Percentiles rank a stretch among this genome's conserved stretches.
These are phyloP conservation scores for Cetradonia linearis DNA, from an alignment of 495 filamentous ascomycete genomes.

Conservation along the genomic window DNA sequence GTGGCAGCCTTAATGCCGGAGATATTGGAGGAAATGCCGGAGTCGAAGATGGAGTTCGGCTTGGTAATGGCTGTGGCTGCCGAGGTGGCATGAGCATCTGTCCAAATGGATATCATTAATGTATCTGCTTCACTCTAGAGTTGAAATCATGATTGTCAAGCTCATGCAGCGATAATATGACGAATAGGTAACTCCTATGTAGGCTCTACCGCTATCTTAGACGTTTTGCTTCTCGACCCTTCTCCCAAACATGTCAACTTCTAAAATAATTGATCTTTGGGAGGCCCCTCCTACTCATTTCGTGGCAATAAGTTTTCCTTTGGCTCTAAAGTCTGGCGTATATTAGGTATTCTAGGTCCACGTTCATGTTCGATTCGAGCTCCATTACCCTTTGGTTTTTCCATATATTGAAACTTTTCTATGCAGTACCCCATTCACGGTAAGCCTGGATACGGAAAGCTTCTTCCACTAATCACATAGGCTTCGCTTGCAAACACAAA, in stretches of 20 bases:
- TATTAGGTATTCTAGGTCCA: too few relatives aligned
- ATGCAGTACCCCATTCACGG: background rate
- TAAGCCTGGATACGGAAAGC: background rate
- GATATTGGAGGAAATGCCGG: slow-evolving; percentile 22
- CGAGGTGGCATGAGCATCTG: slow-evolving; percentile 7
- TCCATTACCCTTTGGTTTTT: too few relatives aligned
- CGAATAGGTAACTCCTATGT: background rate
- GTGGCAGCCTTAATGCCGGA: slow-evolving; percentile 18
- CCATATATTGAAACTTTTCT: too few relatives aligned
- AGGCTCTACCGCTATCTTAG: background rate
- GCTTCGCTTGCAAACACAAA: background rate
- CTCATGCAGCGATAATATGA: background rate
- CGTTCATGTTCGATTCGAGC: too few relatives aligned
- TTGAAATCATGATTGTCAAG: background rate
- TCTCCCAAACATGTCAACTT: too few relatives aligned
- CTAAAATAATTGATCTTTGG: too few relatives aligned
- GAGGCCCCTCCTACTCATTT: too few relatives aligned
- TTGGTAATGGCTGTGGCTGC: background rate
- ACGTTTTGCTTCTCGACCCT: too few relatives aligned
- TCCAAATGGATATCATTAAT: background rate
- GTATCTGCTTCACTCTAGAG: background rate
- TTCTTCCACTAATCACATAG: background rate
- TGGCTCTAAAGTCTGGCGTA: too few relatives aligned
- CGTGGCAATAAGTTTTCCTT: too few relatives aligned
- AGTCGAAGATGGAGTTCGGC: slow-evolving; percentile 15